Base-by-base conservation (phyloP, 2,329 filamentous ascomycete species). In the Alternaria sp. region DNA sequence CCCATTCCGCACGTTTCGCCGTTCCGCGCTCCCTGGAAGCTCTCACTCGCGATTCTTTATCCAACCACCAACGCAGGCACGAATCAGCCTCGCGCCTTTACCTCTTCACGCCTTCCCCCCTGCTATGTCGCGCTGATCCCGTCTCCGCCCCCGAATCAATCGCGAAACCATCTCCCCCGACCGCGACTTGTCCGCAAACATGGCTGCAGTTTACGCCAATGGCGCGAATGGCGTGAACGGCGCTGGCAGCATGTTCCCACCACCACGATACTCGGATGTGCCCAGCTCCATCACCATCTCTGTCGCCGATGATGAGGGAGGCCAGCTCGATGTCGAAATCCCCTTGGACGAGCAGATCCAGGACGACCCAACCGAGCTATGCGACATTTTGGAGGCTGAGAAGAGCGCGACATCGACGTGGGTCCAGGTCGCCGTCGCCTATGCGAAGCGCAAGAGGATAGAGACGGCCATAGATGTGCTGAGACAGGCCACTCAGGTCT, bases 371-470 rank as follows among this genome's bases (percentile, higher is more conserved):
- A 97, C 92, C 47, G 95, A 99, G 81, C 86, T 99, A 5, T 99
- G 95, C 79, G 95, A 92, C 30, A 86, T 99, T 51, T 88, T 99
- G 65, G 94, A 99, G 81, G 96, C 95, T 74, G 96, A 99, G 79
- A 89, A 90, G 73, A 94, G 93, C 16, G 91, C 92, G 38, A 93
- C 94, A 72, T 92, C 90, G 53, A 96, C 96, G 70, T 99, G 96
- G 96, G 94, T 99, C 85, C 94, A 93, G n/a, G 95, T 98, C 67
- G 92, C 96, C 42, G 85, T 98, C 60, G 94, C 94, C 48, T 99
- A 99, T 75, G 94, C 95, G 41, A 99, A 98, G 82, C 93, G 97
- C 81, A 89, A 90, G 75, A 96, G 96, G 81, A 88, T 95, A 63
- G 94, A 97, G 75, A 91, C 95, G 81, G 88, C 88, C 52, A 86